A percentile compares a stretch with the other conserved stretches of the same genome.
These are phyloP conservation scores for Xanthoparmelia taractica DNA, from an alignment of 495 filamentous ascomycete species.

Conservation along the genomic window DNA sequence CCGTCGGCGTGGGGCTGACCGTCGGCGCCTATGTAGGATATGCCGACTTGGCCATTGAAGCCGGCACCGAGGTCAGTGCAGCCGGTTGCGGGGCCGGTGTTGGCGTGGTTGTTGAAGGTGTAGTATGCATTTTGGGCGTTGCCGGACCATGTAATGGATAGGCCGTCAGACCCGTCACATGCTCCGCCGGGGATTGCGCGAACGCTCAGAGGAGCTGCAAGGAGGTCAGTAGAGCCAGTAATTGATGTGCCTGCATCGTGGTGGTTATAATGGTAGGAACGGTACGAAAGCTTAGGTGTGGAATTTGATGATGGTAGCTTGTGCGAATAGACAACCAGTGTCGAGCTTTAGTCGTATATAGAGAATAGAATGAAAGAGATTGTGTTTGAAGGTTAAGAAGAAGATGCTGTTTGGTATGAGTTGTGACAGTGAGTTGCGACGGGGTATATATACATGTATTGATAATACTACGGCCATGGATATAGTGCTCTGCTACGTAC, in stretches of 20 bases:
- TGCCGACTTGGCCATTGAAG: conserved; percentile 12
- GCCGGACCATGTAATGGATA: conserved; percentile 1
- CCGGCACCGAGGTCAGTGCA: conserved; percentile 12
- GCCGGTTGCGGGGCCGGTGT: conserved; percentile 12
- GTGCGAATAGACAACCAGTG: neutral
- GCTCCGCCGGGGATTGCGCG: neutral
- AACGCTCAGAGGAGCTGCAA: neutral
- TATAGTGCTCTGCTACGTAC: neutral
- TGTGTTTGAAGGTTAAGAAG: neutral
- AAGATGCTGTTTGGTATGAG: neutral
- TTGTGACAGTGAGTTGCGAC: neutral
- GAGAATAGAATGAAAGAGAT: neutral
- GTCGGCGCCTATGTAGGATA: conserved; percentile 6
- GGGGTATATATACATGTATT: neutral
- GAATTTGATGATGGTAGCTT: neutral
- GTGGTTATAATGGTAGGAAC: neutral
- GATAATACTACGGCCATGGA: neutral
- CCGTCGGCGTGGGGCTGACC: conserved; percentile 2
- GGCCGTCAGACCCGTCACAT: neutral
- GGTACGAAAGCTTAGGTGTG: neutral
- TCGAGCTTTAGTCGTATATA: neutral
- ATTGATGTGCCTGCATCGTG: neutral
- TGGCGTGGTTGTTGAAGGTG: conserved; percentile 1
- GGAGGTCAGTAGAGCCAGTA: neutral
- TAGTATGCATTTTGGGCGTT: neutral